Evolutionary conservation across 2,329 filamentous ascomycete species (phyloP).

Genomic region (Arthrobotrys musiformis): DNA sequence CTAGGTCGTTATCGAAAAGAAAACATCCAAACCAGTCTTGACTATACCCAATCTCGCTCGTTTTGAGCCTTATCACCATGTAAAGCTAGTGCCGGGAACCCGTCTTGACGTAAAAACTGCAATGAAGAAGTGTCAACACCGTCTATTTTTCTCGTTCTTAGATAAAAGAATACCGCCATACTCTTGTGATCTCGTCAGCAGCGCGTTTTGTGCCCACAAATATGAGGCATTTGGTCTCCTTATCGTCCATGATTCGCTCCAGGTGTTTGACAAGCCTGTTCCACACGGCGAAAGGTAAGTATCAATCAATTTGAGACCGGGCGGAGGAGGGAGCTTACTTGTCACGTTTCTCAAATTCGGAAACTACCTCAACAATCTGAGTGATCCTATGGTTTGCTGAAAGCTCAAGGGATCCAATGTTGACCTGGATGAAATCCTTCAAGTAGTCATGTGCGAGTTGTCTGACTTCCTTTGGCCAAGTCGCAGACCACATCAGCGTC

Average conservation of each 20-base stretch:
- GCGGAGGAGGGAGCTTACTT: slow-evolving; percentile 72
- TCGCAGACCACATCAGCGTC: slow-evolving; percentile 95
- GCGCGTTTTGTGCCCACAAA: slow-evolving; percentile 96
- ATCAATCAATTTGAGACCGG: slow-evolving; percentile 65
- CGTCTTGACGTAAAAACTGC: slow-evolving; percentile 63
- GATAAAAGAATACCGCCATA: slow-evolving; percentile 13
- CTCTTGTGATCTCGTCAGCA: slow-evolving; percentile 81
- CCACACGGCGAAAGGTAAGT: slow-evolving; percentile 63
- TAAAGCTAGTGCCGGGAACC: slow-evolving; percentile 96
- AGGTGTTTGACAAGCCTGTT: slow-evolving; percentile 91
- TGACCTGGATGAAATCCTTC: slow-evolving; percentile 97
- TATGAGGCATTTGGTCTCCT: slow-evolving; percentile 92
- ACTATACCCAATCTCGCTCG: slow-evolving; percentile 79
- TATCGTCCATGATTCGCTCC: slow-evolving; percentile 97
- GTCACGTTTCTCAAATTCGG: slow-evolving; percentile 92
- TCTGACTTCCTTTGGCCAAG: slow-evolving; percentile 93
- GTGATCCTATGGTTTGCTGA: slow-evolving; percentile 98
- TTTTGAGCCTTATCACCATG: slow-evolving; percentile 94
- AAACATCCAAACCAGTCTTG: background rate
- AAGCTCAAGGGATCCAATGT: slow-evolving; percentile 94
- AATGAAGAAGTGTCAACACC: slow-evolving; percentile 72
- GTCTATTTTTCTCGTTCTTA: slow-evolving; percentile 63
- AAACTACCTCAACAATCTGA: slow-evolving; percentile 87
- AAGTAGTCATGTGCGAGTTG: slow-evolving; percentile 90
- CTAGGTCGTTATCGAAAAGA: background rate